Base-by-base conservation (phyloP, 108 stramenopile genomes). In the Skeletonema marinoi region DNA sequence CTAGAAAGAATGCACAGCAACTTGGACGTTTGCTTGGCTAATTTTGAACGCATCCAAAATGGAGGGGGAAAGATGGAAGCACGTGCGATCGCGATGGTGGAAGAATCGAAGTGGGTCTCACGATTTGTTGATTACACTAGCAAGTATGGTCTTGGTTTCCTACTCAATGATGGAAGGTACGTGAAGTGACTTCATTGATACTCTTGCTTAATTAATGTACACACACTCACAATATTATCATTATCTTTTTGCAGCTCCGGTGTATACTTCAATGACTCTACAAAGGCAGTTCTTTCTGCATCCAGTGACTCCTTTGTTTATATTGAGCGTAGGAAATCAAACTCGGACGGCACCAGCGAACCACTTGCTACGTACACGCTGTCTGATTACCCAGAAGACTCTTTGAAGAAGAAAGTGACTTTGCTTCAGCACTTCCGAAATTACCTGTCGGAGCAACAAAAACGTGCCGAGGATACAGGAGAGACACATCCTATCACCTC, bases 121-220 rank as follows among this genome's bases (percentile, higher is more conserved):
- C 83, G 95, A 14, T 98, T 97, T 74, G 98, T 99, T n/a, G 99
- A 99, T 79, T 99, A 99, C 81, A 98, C 98, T 5, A 89, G 87
- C 81, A 99, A 99, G 73, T 99, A 99, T 71, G 99, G 99, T 32
- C 83, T 99, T 25, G 99, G 98, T 35, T 98, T 96, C 78, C 74
- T 98, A 11, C 86, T 98, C 61, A 96, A 90, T 73, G 95, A 96
- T 83, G 97, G 98, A 63, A 87, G 90, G 88, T 88, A 78, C 44
- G 88, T 72, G n/a, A 17, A 38, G 25, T 19, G 25, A 19, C 4
- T 16, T 35, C 1, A 14, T n/a, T 13, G 2, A 54, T 59, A 63
- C 41, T 65, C 0, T 38, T 60, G 9, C 19, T 25, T 38, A 13
- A 14, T 48, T n/a, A 13, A 13, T 56, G 46, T 44, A 29, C 48